A percentile compares a stretch with the other conserved stretches of the same genome.
Conservation (phyloP, 805 yeast genomes). For the Tetrapisispora namnaoensis region DNA sequence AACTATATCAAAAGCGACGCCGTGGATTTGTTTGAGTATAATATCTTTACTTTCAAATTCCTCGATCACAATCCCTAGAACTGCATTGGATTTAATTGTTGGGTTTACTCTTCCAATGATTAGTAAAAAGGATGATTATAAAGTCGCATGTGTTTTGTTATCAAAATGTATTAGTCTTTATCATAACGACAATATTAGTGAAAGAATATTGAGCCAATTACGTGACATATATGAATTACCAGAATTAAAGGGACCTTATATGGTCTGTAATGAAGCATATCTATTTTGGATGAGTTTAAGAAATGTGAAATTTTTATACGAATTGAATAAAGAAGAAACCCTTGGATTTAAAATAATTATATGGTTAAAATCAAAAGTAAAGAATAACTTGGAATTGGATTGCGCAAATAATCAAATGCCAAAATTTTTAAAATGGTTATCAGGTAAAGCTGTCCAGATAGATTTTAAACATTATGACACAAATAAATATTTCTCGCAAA, state of each 20-base stretch:
- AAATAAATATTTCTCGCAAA: background rate
- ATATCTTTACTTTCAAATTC: slow-evolving; percentile 17
- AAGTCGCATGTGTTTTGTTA: slow-evolving; percentile 20
- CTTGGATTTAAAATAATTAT: slow-evolving; percentile 30
- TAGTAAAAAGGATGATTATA: slow-evolving; percentile 15
- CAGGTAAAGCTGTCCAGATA: slow-evolving; percentile 11
- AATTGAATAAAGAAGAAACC: slow-evolving; percentile 24
- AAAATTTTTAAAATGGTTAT: slow-evolving; percentile 37
- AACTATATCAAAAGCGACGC: slow-evolving; percentile 9
- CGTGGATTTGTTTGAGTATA: slow-evolving; percentile 17
- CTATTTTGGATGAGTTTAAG: slow-evolving; percentile 44
- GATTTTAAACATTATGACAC: background rate
- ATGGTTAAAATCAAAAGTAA: slow-evolving; percentile 33
- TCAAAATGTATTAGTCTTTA: slow-evolving; percentile 16
- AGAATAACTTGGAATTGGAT: slow-evolving; percentile 10
- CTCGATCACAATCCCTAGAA: slow-evolving; percentile 3
- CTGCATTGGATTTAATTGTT: slow-evolving; percentile 16
- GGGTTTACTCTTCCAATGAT: slow-evolving; percentile 30
- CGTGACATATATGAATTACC: slow-evolving; percentile 43
- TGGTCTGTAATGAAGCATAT: slow-evolving; percentile 38
- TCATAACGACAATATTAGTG: slow-evolving; percentile 25
- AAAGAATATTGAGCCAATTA: slow-evolving; percentile 36
- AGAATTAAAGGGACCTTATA: slow-evolving; percentile 52
- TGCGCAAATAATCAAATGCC: slow-evolving; percentile 19
- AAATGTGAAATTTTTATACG: slow-evolving; percentile 29